phyloP scores from a whole-genome alignment of 1,284 basidiomycete species.

The Microbotryum intermedium region DNA sequence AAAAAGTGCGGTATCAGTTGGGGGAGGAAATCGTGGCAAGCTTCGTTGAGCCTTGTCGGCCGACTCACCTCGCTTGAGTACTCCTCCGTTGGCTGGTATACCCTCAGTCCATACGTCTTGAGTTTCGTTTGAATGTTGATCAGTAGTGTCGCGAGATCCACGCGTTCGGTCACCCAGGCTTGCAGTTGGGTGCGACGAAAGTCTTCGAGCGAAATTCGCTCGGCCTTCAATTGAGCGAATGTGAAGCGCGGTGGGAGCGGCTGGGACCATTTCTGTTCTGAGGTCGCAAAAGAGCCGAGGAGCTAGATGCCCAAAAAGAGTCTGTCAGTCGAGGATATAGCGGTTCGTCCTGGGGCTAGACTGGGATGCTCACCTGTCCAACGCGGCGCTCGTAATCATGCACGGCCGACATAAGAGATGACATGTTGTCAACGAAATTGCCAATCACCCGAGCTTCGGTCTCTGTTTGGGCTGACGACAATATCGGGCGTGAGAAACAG shows the following conservation, averaged over 20 bases:
- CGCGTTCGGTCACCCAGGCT: constrained; percentile 78
- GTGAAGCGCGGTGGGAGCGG: constrained; percentile 55
- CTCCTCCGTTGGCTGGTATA: constrained; percentile 71
- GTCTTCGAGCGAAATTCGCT: constrained; percentile 61
- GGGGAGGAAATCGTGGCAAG: not conserved
- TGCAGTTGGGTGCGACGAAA: constrained; percentile 85
- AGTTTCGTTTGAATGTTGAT: constrained; percentile 92
- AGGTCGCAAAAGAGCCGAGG: constrained; percentile 54
- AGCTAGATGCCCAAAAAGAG: constrained; percentile 45
- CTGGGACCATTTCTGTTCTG: constrained; percentile 57
- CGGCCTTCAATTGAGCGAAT: constrained; percentile 71
- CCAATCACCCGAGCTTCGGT: constrained; percentile 87
- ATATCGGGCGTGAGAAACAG: no score
- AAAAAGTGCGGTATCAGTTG: no score
- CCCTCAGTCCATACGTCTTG: constrained; percentile 73
- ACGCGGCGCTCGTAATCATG: constrained; percentile 93
- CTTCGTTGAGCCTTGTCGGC: not conserved
- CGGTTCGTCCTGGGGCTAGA: not conserved
- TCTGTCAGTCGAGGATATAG: not conserved
- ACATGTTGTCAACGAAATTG: constrained; percentile 93
- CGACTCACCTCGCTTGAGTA: constrained; percentile 52
- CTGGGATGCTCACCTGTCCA: constrained; percentile 47
- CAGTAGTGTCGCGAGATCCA: constrained; percentile 78
- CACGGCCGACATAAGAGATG: constrained; percentile 69
- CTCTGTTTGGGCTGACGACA: constrained; percentile 72